Conservation (phyloP, 106 monocot genomes). For the Platanthera guangdongensis region DNA sequence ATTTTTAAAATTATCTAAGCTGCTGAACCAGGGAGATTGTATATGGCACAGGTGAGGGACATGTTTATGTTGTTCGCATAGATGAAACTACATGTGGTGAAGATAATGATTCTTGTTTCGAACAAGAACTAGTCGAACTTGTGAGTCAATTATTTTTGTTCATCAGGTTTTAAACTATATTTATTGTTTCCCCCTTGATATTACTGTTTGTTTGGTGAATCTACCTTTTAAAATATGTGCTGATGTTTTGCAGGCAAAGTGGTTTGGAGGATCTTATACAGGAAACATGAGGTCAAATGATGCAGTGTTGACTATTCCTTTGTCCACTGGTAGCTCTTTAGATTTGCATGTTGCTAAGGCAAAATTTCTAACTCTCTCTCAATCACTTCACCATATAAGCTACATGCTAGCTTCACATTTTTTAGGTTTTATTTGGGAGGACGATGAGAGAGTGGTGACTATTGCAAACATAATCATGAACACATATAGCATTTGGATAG, state of each 20-base stretch:
- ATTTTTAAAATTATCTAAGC: background rate
- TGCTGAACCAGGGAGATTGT: background rate
- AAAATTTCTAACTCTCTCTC: background rate
- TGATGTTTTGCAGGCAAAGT: slow-evolving; percentile 43
- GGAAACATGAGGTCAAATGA: slow-evolving; percentile 29
- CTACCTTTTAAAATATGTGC: background rate
- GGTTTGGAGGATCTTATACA: slow-evolving; percentile 53
- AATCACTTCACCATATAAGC: background rate
- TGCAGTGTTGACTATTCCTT: slow-evolving; percentile 47
- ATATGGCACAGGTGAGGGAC: slow-evolving; percentile 40
- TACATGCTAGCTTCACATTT: background rate
- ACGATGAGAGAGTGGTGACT: no score
- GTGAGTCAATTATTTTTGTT: slow-evolving; percentile 29
- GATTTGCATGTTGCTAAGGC: slow-evolving; percentile 60
- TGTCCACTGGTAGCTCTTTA: slow-evolving; percentile 40
- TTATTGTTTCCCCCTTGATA: background rate
- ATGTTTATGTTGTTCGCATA: slow-evolving; percentile 43
- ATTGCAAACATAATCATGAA: no score
- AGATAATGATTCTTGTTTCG: slow-evolving; percentile 38
- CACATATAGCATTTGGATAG: no score
- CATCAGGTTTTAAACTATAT: no score
- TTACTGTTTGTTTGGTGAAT: slow-evolving; percentile 1
- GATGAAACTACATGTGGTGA: slow-evolving; percentile 44
- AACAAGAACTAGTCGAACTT: slow-evolving; percentile 56
- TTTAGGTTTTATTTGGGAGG: no score